These are phyloP conservation scores for Immersiporthe knoxdaviesiana DNA, from an alignment of 2,329 filamentous ascomycete species.

Conservation along the genomic window DNA sequence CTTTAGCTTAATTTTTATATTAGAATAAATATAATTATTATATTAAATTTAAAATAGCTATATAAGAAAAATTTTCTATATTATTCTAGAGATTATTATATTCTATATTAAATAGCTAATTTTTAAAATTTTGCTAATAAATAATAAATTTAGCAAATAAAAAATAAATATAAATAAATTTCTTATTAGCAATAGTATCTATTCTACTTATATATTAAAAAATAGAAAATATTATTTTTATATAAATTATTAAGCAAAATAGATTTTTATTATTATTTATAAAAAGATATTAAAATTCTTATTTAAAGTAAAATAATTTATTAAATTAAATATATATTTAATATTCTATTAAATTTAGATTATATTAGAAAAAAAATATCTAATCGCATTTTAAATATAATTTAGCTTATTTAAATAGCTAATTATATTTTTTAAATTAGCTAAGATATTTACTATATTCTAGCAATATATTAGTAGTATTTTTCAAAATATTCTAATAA, in stretches of 20 bases:
- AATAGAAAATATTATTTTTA: neutral
- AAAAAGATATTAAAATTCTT: neutral
- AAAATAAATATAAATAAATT: neutral
- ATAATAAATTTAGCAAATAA: neutral
- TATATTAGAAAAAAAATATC: neutral
- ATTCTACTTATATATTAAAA: neutral
- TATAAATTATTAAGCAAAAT: constrained; percentile 7
- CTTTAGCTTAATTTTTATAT: too few relatives aligned
- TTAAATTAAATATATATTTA: too few relatives aligned
- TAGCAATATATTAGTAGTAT: constrained; percentile 4
- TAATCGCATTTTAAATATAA: neutral
- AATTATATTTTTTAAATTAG: neutral
- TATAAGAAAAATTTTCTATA: too few relatives aligned
- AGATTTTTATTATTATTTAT: too few relatives aligned
- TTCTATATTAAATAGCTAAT: neutral
- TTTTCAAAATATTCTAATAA: too few relatives aligned
- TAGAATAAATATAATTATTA: neutral
- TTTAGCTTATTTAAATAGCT: neutral
- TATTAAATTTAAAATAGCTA: neutral
- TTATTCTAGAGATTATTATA: neutral
- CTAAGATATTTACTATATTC: neutral
- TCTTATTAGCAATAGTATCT: neutral
- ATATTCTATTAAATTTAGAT: neutral
- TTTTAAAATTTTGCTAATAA: neutral
- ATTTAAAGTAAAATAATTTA: neutral